Conservation (phyloP, 768 basidiomycete genomes). For the Rubroboletus satanas region DNA sequence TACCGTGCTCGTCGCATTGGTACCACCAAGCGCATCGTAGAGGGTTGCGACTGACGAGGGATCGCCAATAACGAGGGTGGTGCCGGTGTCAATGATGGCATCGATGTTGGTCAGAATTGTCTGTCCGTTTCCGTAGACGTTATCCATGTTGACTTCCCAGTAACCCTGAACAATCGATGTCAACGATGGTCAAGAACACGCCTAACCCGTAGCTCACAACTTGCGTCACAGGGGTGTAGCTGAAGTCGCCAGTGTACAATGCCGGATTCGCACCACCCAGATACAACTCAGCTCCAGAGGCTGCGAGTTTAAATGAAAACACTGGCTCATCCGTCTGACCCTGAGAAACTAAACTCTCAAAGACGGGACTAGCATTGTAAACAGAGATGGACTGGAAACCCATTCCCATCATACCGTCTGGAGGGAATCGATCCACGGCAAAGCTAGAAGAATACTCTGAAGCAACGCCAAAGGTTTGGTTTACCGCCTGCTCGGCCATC, state of each 20-base stretch:
- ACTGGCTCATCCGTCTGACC: constrained; percentile 28
- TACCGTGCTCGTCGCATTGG: constrained; percentile 11
- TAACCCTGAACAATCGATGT: constrained; percentile 8
- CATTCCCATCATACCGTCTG: constrained; percentile 38
- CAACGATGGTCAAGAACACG: background rate
- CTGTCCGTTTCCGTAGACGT: background rate
- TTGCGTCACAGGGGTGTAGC: constrained; percentile 21
- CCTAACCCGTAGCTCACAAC: background rate
- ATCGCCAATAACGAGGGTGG: constrained; percentile 8
- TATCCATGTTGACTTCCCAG: constrained; percentile 19
- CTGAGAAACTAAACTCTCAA: constrained; percentile 40
- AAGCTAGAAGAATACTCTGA: constrained; percentile 5
- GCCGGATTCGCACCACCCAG: constrained; percentile 47
- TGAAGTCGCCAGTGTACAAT: constrained; percentile 44
- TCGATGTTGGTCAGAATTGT: constrained; percentile 5
- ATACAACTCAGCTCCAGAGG: constrained; percentile 41
- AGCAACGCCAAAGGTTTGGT: constrained; percentile 16
- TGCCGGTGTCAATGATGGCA: constrained; percentile 24
- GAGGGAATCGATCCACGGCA: background rate
- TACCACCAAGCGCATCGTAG: constrained; percentile 25
- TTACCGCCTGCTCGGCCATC: constrained; percentile 4
- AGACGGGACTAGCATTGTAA: constrained; percentile 33
- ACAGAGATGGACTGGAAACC: constrained; percentile 38
- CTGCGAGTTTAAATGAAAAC: constrained; percentile 48
- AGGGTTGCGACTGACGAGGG: constrained; percentile 13